These are phyloP conservation scores for Hypoxylon sp. DNA, from an alignment of 2,329 filamentous ascomycete genomes.

Conservation along the genomic window DNA sequence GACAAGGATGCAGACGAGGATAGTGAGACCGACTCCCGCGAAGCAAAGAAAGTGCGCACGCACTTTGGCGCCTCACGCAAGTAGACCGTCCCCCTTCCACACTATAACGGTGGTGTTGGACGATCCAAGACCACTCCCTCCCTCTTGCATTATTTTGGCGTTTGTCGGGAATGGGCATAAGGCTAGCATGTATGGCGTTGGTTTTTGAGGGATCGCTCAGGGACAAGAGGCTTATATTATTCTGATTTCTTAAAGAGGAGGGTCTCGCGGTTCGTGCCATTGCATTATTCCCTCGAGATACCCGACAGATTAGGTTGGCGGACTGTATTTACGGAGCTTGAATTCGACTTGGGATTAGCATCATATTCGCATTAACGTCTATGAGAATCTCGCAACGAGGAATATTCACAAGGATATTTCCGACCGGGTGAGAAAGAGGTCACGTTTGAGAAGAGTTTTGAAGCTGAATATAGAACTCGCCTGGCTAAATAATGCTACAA, in stretches of 20 bases:
- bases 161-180: constrained; percentile 9
- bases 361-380: not conserved
- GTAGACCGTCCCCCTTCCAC: constrained; percentile 42
- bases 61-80: constrained; percentile 71
- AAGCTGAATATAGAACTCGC: not conserved
- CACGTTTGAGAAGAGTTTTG: not conserved
- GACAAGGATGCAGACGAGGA: constrained; percentile 66
- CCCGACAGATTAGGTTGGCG: constrained; percentile 24
- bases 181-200: constrained; percentile 26
- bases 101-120: not conserved
- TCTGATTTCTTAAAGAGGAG: constrained; percentile 7
- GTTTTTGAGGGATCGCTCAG: not conserved
- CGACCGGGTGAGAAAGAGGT: not conserved
- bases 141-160: constrained; percentile 21
- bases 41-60: constrained; percentile 70
- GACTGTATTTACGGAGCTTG: not conserved
- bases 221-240: not conserved
- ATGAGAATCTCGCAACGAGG: not conserved
- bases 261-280: constrained; percentile 13
- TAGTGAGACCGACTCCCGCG: constrained; percentile 71
- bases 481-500: not conserved
- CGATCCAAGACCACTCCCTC: not conserved
- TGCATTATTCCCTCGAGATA: constrained; percentile 31
- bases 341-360: constrained; percentile 3
- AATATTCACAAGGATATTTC: not conserved